phyloP scores from a whole-genome alignment of 2,329 filamentous ascomycete species.

The Claviceps cyperi region DNA sequence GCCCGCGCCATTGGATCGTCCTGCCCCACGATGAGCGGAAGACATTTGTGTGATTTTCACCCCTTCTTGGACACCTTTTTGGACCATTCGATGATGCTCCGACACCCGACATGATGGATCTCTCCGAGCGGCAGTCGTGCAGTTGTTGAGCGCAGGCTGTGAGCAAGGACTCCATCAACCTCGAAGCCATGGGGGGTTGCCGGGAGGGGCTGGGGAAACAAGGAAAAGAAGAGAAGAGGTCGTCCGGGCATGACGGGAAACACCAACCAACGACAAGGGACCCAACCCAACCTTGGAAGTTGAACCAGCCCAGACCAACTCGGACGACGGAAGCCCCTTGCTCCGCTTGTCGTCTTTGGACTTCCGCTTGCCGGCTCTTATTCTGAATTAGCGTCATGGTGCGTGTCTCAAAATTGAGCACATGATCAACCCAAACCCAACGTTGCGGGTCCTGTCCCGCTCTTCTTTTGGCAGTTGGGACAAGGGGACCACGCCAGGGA shows the following conservation, averaged over 20 bases:
- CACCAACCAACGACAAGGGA: background rate
- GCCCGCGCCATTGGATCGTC: background rate
- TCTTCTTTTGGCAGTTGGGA: background rate
- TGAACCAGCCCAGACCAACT: background rate
- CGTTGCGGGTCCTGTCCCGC: conserved; percentile 18
- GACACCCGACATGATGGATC: background rate
- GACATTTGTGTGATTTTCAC: background rate
- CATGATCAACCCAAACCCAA: conserved; percentile 30
- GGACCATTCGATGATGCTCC: background rate
- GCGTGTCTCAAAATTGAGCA: conserved; percentile 29
- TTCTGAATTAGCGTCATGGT: conserved; percentile 19
- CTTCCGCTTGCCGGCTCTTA: conserved; percentile 21
- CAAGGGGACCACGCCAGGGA: background rate
- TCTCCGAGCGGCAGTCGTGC: background rate
- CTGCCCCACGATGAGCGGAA: background rate
- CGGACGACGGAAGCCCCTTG: background rate
- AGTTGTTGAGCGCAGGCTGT: background rate
- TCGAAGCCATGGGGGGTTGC: background rate
- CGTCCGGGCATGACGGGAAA: background rate
- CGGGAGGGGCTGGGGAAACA: too few relatives aligned
- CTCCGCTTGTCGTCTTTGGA: conserved; percentile 10
- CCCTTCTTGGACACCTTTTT: background rate
- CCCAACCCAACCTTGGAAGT: background rate
- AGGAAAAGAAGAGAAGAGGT: background rate
- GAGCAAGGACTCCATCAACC: background rate